phyloP scores from a whole-genome alignment of 768 basidiomycete genomes.

The Naganishia friedmannii region DNA sequence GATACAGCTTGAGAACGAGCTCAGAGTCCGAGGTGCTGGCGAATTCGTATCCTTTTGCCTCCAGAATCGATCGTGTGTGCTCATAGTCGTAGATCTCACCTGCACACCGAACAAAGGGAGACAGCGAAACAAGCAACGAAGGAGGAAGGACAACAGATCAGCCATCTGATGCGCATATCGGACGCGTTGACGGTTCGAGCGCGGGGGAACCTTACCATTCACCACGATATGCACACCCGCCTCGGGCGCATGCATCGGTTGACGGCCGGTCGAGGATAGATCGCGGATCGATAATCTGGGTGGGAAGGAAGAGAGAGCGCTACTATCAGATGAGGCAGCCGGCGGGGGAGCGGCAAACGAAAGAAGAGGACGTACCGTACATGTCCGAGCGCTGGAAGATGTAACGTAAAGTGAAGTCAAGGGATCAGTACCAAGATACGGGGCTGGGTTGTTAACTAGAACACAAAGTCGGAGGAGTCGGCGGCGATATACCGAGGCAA shows the following conservation, averaged over 20 bases:
- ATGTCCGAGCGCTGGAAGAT: constrained; percentile 34
- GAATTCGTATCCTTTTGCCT: constrained; percentile 34
- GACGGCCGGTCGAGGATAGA: constrained; percentile 37
- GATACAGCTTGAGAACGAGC: constrained; percentile 42
- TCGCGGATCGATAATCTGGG: constrained; percentile 44
- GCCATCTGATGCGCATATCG: too few species aligned
- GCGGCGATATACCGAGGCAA: too few species aligned
- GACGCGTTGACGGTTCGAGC: too few species aligned
- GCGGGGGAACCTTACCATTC: constrained; percentile 38
- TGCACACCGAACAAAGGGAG: background rate
- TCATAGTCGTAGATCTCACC: constrained; percentile 36
- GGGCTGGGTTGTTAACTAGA: too few species aligned
- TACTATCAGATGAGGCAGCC: constrained; percentile 13
- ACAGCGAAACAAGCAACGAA: too few species aligned
- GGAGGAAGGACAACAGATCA: too few species aligned
- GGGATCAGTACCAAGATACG: too few species aligned
- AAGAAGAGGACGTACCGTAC: constrained; percentile 26
- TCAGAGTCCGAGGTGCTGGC: constrained; percentile 40
- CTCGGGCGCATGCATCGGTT: constrained; percentile 40
- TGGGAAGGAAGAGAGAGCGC: too few species aligned
- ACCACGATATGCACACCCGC: constrained; percentile 40
- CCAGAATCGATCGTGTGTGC: constrained; percentile 31
- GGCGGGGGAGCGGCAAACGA: background rate
- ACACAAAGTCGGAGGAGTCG: too few species aligned
- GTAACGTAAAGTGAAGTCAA: too few species aligned